A percentile compares a stretch with the other conserved stretches of the same genome.
Conservation (phyloP, 2,329 filamentous ascomycete species). For the Monilinia vaccinii-corymbosi region DNA sequence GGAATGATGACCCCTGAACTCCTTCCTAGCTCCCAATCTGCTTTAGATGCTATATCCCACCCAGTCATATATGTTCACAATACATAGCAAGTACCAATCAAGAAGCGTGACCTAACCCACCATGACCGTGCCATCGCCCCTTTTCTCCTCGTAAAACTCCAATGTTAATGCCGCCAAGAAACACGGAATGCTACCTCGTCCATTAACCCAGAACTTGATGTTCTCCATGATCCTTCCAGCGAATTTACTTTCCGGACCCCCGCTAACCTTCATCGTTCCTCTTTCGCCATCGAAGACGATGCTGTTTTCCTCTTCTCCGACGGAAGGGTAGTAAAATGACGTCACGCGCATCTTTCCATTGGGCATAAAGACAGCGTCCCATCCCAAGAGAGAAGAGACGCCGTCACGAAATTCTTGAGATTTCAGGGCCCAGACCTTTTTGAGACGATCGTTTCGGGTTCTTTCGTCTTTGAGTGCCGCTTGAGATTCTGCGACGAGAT, state of each 20-base stretch:
- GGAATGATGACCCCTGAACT: not conserved
- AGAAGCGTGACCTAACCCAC: not conserved
- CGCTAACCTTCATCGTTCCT: constrained; percentile 96
- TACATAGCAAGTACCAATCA: not conserved
- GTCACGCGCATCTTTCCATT: constrained; percentile 93
- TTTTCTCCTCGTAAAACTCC: constrained; percentile 74
- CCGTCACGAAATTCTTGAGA: constrained; percentile 92
- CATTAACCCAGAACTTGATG: constrained; percentile 93
- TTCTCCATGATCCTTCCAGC: constrained; percentile 75
- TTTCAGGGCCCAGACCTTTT: constrained; percentile 87
- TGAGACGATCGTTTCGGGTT: constrained; percentile 77
- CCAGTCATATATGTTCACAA: not conserved
- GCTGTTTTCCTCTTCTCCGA: constrained; percentile 54
- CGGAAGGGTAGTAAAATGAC: constrained; percentile 68
- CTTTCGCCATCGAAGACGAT: constrained; percentile 87
- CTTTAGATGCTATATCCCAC: not conserved
- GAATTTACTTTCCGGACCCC: constrained; percentile 79
- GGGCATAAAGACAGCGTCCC: constrained; percentile 93
- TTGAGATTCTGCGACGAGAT: constrained; percentile 65
- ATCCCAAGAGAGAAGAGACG: constrained; percentile 83
- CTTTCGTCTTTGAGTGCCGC: constrained; percentile 63
- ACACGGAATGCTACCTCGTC: constrained; percentile 86
- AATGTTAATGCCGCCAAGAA: constrained; percentile 85
- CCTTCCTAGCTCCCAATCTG: not conserved
- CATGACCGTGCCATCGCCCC: constrained; percentile 24